Evolutionary conservation across 306 rosid genomes (phyloP).

Genomic region (Trifolium dubium): DNA sequence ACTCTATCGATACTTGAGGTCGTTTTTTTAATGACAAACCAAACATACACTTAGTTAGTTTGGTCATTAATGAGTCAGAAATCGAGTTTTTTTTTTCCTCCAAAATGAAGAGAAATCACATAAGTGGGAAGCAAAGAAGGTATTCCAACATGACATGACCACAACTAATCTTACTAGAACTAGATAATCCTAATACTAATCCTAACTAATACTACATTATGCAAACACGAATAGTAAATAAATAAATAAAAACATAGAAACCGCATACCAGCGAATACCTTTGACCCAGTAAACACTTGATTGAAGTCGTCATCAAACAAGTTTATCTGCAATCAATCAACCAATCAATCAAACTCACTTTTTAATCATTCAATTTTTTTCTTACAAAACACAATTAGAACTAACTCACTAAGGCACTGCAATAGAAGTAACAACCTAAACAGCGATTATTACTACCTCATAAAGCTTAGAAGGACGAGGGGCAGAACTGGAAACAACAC

Average conservation of each 20-base stretch:
- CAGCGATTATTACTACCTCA: constrained; percentile 42
- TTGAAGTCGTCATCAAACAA: constrained; percentile 73
- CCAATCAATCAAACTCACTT: constrained; percentile 35
- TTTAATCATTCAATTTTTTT: too few relatives aligned
- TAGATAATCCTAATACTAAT: neutral
- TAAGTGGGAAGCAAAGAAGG: neutral
- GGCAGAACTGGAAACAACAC: constrained; percentile 53
- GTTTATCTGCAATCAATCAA: constrained; percentile 59
- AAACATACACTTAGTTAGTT: neutral
- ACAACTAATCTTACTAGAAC: neutral
- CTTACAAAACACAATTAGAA: neutral
- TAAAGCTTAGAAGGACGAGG: constrained; percentile 50
- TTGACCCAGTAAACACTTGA: constrained; percentile 67
- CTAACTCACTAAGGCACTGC: neutral
- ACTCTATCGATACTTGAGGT: neutral
- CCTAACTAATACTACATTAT: neutral
- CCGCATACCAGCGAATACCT: constrained; percentile 85
- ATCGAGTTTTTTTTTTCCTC: neutral
- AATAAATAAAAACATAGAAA: neutral
- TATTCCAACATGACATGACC: too few relatives aligned
- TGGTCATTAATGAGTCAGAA: neutral
- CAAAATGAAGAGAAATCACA: neutral
- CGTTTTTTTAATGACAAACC: neutral
- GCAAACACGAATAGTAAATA: too few relatives aligned
- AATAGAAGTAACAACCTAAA: neutral